Conservation (phyloP, 805 yeast species). For the Wickerhamiella siamensis region DNA sequence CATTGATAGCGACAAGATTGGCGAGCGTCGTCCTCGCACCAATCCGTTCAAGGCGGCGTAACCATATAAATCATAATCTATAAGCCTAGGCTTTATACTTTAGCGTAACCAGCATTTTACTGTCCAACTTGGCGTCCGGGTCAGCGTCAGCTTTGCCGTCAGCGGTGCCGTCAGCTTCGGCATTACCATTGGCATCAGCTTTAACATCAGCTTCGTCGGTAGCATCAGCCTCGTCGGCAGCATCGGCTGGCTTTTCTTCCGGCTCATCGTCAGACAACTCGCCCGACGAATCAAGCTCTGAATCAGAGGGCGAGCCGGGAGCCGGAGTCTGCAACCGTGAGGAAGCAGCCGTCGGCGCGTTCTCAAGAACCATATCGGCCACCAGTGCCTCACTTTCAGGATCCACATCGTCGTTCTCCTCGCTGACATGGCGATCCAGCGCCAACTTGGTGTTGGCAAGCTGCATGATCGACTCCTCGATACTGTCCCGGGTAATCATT, state of each 20-base stretch:
- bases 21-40: constrained; percentile 22
- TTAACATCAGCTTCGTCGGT: not conserved
- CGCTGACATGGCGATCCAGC: constrained; percentile 42
- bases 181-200: not conserved
- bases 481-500: constrained; percentile 55
- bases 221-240: not conserved
- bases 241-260: not conserved
- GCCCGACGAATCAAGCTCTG: not conserved
- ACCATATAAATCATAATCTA: not conserved
- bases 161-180: not conserved
- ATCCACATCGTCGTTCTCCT: constrained; percentile 25
- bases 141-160: not conserved
- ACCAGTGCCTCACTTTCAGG: constrained; percentile 27
- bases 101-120: not conserved
- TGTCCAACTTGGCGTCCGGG: not conserved
- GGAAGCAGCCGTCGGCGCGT: constrained; percentile 3
- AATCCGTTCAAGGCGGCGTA: not conserved
- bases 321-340: constrained; percentile 2
- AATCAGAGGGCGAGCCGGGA: not conserved
- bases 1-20: constrained; percentile 15
- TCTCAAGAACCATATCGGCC: constrained; percentile 24
- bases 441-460: constrained; percentile 85
- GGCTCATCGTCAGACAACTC: not conserved
- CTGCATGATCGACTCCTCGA: constrained; percentile 78
- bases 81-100: not conserved